phyloP scores from a whole-genome alignment of 2,329 filamentous ascomycete species.

The Graphilbum ipis-grandicollis region DNA sequence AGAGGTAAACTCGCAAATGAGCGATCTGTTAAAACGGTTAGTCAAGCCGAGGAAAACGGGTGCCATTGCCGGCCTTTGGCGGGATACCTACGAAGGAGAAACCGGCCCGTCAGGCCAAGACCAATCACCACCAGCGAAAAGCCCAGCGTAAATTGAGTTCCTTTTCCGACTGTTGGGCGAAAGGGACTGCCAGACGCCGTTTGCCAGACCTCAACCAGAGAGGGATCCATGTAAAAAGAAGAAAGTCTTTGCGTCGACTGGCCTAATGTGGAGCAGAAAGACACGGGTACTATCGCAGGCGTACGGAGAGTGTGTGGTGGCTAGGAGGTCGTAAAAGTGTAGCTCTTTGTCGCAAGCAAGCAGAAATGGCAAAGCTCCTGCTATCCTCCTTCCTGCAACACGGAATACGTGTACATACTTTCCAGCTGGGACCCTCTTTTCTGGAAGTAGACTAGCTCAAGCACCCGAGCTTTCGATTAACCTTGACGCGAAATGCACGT shows the following conservation, averaged over 20 bases:
- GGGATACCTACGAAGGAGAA: constrained; percentile 58
- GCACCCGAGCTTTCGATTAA: background rate
- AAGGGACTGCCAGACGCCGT: constrained; percentile 79
- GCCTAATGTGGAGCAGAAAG: too few species aligned
- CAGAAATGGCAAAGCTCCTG: too few species aligned
- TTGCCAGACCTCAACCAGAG: constrained; percentile 83
- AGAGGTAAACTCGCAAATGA: constrained; percentile 60
- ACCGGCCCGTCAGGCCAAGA: constrained; percentile 57
- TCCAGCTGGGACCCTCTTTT: too few species aligned
- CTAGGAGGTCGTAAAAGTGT: too few species aligned
- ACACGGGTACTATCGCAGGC: too few species aligned
- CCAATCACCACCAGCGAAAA: constrained; percentile 59
- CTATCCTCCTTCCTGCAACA: too few species aligned
- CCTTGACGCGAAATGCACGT: background rate
- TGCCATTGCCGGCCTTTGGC: too few species aligned
- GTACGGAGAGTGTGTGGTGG: too few species aligned
- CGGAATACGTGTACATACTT: background rate
- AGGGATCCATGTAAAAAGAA: constrained; percentile 47
- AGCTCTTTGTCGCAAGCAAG: too few species aligned
- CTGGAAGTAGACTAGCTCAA: background rate
- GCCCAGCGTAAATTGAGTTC: constrained; percentile 66
- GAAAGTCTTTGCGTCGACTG: too few species aligned
- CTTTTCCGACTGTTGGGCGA: constrained; percentile 62
- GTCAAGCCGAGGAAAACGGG: too few species aligned
- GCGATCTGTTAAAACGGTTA: constrained; percentile 43